Conservation (phyloP, 2,329 filamentous ascomycete species). For the Penicillium sp. region DNA sequence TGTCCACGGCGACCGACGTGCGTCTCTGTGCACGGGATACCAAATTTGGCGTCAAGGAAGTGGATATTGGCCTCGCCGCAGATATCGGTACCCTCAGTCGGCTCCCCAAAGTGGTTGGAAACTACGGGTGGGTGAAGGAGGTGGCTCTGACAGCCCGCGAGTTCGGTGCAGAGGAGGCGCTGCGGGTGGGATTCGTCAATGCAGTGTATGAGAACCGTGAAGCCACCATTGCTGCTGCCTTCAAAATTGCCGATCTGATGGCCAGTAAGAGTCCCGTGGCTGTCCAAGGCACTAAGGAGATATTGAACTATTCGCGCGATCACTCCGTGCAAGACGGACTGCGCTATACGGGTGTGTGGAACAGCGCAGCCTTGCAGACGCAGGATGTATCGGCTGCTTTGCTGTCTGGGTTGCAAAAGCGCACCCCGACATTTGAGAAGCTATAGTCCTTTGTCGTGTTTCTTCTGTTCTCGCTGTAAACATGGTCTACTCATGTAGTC, state of each 20-base stretch:
- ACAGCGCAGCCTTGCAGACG: conserved; percentile 76
- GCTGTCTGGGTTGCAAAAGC: conserved; percentile 71
- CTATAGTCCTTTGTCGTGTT: conserved; percentile 48
- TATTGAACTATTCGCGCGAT: conserved; percentile 78
- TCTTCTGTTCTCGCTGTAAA: neutral
- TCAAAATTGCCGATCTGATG: conserved; percentile 63
- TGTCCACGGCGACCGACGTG: conserved; percentile 44
- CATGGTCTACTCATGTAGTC: neutral
- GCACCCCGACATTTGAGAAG: conserved; percentile 78
- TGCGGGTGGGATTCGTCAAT: conserved; percentile 45
- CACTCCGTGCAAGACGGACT: conserved; percentile 72
- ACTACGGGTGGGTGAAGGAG: conserved; percentile 49
- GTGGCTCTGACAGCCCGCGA: conserved; percentile 44
- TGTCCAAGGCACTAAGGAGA: conserved; percentile 80
- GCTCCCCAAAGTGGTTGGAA: conserved; percentile 47
- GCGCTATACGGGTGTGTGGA: conserved; percentile 84
- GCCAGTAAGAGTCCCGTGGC: conserved; percentile 83
- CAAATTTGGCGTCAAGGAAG: conserved; percentile 47
- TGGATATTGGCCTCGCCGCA: conserved; percentile 49
- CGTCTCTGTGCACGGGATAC: conserved; percentile 38
- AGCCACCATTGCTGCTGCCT: conserved; percentile 58
- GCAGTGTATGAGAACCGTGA: conserved; percentile 51
- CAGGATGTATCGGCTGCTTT: conserved; percentile 71
- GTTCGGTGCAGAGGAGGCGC: conserved; percentile 46
- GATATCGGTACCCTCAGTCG: conserved; percentile 48